Percentiles rank a stretch among this genome's conserved stretches.
Evolutionary conservation across 345 rosid genomes (phyloP).

Genomic region (Fremontodendron californicum): DNA sequence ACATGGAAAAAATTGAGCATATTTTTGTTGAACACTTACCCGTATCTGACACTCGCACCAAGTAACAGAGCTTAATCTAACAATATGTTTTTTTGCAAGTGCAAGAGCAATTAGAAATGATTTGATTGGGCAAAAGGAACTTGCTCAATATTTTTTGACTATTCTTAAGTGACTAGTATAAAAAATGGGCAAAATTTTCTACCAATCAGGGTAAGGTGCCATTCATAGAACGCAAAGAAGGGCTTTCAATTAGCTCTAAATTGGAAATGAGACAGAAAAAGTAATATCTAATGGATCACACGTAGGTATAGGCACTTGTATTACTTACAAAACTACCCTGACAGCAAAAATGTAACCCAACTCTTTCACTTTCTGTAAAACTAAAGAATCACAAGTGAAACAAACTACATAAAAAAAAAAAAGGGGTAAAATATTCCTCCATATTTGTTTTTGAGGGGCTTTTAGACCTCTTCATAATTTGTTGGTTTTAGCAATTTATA

Average conservation of each 20-base stretch:
- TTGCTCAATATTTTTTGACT: constrained; percentile 55
- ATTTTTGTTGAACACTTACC: too few species aligned
- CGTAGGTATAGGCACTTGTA: constrained; percentile 44
- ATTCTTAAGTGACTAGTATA: constrained; percentile 56
- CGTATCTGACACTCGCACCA: too few species aligned
- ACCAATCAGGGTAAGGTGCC: constrained; percentile 7
- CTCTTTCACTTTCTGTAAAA: background rate
- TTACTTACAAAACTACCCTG: background rate
- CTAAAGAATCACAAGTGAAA: background rate
- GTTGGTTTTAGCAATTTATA: too few species aligned
- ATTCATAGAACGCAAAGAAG: constrained; percentile 21
- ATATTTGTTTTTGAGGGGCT: background rate
- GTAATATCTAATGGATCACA: constrained; percentile 64
- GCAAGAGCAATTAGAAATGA: constrained; percentile 61
- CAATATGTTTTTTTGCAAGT: background rate
- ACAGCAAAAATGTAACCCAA: background rate
- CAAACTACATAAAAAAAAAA: too few species aligned
- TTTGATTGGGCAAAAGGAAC: constrained; percentile 48
- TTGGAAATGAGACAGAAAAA: constrained; percentile 29
- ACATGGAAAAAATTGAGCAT: too few species aligned
- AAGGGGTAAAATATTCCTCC: background rate
- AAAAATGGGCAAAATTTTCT: constrained; percentile 58
- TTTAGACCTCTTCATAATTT: background rate
- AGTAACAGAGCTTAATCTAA: too few species aligned
- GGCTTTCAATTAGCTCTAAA: constrained; percentile 17